These are phyloP conservation scores for Acer campestre DNA, from an alignment of 345 rosid species.

Conservation along the genomic window DNA sequence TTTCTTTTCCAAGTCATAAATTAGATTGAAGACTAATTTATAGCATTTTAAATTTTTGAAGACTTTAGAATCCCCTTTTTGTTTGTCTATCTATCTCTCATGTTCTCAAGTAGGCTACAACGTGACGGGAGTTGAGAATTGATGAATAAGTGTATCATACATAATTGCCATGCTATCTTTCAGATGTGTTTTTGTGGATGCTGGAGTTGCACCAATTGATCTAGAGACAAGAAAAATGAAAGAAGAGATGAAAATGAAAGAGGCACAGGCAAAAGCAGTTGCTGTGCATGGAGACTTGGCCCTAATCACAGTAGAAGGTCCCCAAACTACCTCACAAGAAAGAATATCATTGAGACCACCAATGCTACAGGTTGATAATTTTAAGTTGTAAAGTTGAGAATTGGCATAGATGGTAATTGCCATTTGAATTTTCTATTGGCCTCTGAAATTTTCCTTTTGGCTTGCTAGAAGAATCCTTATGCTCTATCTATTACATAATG, in stretches of 20 bases:
- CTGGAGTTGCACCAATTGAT: constrained; percentile 91
- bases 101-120: neutral
- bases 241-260: constrained; percentile 88
- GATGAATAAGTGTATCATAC: constrained; percentile 4
- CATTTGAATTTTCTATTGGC: neutral
- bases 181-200: constrained; percentile 98
- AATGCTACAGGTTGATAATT: constrained; percentile 79
- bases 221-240: constrained; percentile 84
- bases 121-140: neutral
- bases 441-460: neutral
- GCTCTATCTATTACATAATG: neutral
- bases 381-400: neutral
- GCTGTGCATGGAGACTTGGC: constrained; percentile 97
- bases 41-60: neutral
- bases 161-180: constrained; percentile 24
- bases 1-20: neutral
- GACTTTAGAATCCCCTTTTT: too few species aligned
- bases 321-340: constrained; percentile 66
- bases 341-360: constrained; percentile 82
- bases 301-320: constrained; percentile 76
- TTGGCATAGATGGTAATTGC: neutral
- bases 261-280: constrained; percentile 88
- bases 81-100: neutral
- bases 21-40: neutral
- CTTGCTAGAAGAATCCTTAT: neutral